A percentile compares a stretch with the other conserved stretches of the same genome.
phyloP scores from a whole-genome alignment of 164 flowering plant genomes.

The Euptelea pleiosperma region DNA sequence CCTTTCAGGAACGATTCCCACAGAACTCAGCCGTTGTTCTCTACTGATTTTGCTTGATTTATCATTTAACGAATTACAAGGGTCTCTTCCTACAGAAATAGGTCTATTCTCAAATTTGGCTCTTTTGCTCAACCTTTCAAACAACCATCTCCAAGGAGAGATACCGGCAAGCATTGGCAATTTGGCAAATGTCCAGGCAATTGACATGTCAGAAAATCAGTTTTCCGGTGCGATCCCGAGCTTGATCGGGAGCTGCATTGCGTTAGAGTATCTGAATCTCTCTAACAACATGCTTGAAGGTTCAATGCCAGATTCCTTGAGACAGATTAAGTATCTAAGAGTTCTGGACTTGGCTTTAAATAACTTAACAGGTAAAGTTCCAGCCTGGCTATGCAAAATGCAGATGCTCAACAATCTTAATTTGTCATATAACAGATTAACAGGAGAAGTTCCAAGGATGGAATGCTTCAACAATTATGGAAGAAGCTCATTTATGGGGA shows the following conservation, averaged over 20 bases:
- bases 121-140: constrained; percentile 5
- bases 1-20: constrained; percentile 10
- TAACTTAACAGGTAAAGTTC: constrained; percentile 1
- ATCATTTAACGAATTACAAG: too few species aligned
- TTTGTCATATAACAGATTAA: too few species aligned
- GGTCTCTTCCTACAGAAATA: too few species aligned
- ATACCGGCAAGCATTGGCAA: constrained; percentile 10
- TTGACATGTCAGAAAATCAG: not conserved
- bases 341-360: constrained; percentile 7
- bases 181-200: not conserved
- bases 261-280: not conserved
- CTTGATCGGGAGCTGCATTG: not conserved
- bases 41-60: constrained; percentile 2
- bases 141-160: constrained; percentile 1
- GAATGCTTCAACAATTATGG: not conserved
- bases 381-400: not conserved
- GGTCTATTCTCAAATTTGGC: too few species aligned
- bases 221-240: constrained; percentile 9
- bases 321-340: not conserved
- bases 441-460: too few species aligned
- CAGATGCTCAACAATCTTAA: too few species aligned
- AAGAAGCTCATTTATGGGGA: constrained; percentile 17
- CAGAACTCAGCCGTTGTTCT: not conserved
- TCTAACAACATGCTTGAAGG: constrained; percentile 8
- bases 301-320: constrained; percentile 3